Base-by-base conservation (phyloP, 768 basidiomycete genomes). In the Mycena sanguinolenta region DNA sequence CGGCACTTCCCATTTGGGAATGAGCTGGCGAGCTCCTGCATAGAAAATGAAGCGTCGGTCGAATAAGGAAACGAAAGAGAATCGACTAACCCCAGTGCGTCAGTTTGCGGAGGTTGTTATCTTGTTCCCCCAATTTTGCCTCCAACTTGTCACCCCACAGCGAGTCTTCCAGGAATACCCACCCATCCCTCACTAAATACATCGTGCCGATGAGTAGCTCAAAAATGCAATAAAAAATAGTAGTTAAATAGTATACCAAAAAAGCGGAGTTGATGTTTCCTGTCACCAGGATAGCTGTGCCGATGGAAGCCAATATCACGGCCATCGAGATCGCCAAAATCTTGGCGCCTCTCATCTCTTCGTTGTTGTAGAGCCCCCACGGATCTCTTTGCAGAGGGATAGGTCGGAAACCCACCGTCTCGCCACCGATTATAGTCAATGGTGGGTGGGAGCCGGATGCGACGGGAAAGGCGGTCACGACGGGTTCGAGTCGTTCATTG, bases 401-500 rank as follows among this genome's bases (percentile, higher is more conserved):
- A 12, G 28, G 63, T 1, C 63, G 54, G 1, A 65, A 13, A 12
- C 55, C 63, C 17, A 65, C 2, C 4, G n/a, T 65, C 16, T 65
- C 23, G n/a, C 17, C n/a, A 2, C 10, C 54, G 12, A 65, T 46
- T 1, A 65, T 65, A 2, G 63, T 46, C 54, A 65, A 36, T 1
- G 30, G 54, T 14, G 63, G 54, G 27, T 60, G 39, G 6, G 6
- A 13, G 7, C n/a, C 21, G 21, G 44, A 46, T n/a, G 44, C 21
- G 21, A 57, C 55, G 14, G 55, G 55, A 17, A 57, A 57, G 10
- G 55, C 55, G 55, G 55, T 57, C 13, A 57, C 55, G 34, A 57
- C 9, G 19, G 53, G 53, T 21, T 54, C 53, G 7, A 54, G 53
- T 46, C 77, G 70, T 32, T 77, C 77, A 21, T 72, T 75, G n/a